Percentiles rank a stretch among this genome's conserved stretches.
These are phyloP conservation scores for Colletotrichum chlorophyti DNA, from an alignment of 2,329 filamentous ascomycete species.

Conservation along the genomic window DNA sequence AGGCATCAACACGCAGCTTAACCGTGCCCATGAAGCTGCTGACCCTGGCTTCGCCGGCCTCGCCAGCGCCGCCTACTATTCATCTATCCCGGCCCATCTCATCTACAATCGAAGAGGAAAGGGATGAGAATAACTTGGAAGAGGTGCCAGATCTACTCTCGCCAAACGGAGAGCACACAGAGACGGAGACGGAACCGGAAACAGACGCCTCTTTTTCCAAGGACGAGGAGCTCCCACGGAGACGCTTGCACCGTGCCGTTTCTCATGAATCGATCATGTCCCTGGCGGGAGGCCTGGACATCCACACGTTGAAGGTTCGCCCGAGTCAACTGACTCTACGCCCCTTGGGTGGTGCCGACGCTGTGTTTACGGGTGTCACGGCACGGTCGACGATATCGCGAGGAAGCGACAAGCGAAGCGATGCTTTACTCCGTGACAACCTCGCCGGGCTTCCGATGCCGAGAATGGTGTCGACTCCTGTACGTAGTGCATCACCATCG, in stretches of 20 bases:
- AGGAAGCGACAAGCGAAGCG: conserved; percentile 54
- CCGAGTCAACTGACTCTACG: conserved; percentile 76
- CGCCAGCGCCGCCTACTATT: conserved; percentile 32
- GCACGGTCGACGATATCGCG: conserved; percentile 64
- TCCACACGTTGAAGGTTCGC: conserved; percentile 79
- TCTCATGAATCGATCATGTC: conserved; percentile 94
- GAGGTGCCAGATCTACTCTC: conserved; percentile 38
- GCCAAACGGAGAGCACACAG: conserved; percentile 43
- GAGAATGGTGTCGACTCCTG: conserved; percentile 39
- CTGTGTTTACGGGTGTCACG: conserved; percentile 63
- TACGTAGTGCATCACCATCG: conserved; percentile 35
- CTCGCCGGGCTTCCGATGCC: conserved; percentile 47
- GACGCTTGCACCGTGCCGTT: conserved; percentile 66
- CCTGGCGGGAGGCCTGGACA: conserved; percentile 85
- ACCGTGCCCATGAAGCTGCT: conserved; percentile 34
- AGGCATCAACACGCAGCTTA: conserved; percentile 48
- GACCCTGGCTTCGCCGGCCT: conserved; percentile 20
- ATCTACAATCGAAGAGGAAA: conserved; percentile 23
- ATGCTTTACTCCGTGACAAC: conserved; percentile 64
- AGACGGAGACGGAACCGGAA: conserved; percentile 40
- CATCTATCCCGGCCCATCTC: conserved; percentile 30
- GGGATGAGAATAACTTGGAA: conserved; percentile 41
- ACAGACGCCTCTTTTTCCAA: conserved; percentile 38
- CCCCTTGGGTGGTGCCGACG: conserved; percentile 60
- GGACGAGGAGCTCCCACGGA: conserved; percentile 46